Evolutionary conservation across 2,329 filamentous ascomycete genomes (phyloP).

Genomic region (Cercospora zeae-maydis): DNA sequence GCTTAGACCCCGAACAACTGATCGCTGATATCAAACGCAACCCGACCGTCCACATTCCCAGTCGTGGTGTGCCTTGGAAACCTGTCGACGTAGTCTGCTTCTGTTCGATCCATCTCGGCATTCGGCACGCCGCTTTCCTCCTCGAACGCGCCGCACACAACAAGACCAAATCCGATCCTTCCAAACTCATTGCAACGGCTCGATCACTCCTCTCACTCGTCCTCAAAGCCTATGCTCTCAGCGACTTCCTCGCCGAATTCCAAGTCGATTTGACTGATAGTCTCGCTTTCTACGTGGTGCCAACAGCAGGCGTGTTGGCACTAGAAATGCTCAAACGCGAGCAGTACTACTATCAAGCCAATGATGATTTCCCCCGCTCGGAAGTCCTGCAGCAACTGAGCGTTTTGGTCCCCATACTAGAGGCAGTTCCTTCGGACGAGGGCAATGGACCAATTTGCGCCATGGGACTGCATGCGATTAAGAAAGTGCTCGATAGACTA

Average conservation of each 20-base stretch:
- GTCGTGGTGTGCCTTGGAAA: conserved; percentile 15
- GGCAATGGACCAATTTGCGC: conserved; percentile 21
- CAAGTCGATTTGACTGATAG: conserved; percentile 19
- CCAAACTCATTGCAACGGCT: conserved; percentile 15
- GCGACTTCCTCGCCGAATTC: conserved; percentile 21
- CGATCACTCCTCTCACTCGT: conserved; percentile 17
- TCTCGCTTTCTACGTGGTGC: conserved; percentile 22
- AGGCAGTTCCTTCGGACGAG: conserved; percentile 19
- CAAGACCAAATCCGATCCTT: conserved; percentile 12
- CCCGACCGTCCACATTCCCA: conserved; percentile 11
- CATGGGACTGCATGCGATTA: conserved; percentile 23
- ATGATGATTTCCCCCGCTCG: conserved; percentile 18
- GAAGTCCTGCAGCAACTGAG: conserved; percentile 23
- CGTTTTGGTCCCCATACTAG: conserved; percentile 18
- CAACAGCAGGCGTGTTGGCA: conserved; percentile 21
- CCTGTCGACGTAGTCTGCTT: conserved; percentile 19
- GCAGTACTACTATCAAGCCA: conserved; percentile 9
- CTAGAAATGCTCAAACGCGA: conserved; percentile 23
- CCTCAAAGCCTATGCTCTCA: conserved; percentile 11
- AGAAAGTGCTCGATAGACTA: conserved; percentile 23
- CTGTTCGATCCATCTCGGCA: conserved; percentile 10
- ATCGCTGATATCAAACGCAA: conserved; percentile 15
- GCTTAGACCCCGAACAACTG: conserved; percentile 18
- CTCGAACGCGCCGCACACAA: conserved; percentile 23
- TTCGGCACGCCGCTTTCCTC: conserved; percentile 19